Conservation (phyloP, 805 yeast species). For the Helenozyma rhizophorensis region DNA sequence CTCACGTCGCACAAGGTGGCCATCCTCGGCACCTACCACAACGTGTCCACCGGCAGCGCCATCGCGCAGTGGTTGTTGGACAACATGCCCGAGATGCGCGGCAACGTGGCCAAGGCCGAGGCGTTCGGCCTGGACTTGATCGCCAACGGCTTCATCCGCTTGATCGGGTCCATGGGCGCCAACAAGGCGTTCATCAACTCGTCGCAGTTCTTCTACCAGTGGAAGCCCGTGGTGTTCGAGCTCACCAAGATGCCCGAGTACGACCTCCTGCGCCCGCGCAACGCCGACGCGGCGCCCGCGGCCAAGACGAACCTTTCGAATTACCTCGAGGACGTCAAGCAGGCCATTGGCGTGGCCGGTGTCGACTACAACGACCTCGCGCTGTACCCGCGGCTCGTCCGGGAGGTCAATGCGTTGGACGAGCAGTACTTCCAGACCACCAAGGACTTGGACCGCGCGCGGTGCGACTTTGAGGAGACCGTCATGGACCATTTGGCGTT, state of each 20-base stretch:
- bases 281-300: conserved; percentile 10
- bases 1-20: conserved; percentile 56
- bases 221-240: conserved; percentile 68
- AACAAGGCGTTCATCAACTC: conserved; percentile 65
- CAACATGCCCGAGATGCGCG: conserved; percentile 38
- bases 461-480: conserved; percentile 72
- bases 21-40: conserved; percentile 62
- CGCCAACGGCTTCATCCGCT: conserved; percentile 53
- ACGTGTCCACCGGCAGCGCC: conserved; percentile 57
- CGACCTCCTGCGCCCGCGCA: conserved; percentile 8
- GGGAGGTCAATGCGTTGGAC: conserved; percentile 60
- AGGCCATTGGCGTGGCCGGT: conserved; percentile 39
- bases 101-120: conserved; percentile 59
- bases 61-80: conserved; percentile 58
- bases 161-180: conserved; percentile 55
- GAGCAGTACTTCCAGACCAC: conserved; percentile 45
- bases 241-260: conserved; percentile 26
- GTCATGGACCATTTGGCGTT: conserved; percentile 68
- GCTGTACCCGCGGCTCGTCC: conserved; percentile 45
- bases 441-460: conserved; percentile 53
- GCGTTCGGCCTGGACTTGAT: conserved; percentile 69
- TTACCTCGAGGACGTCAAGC: conserved; percentile 42
- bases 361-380: conserved; percentile 48
- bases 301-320: conserved; percentile 18
- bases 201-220: conserved; percentile 70